Evolutionary conservation across 2,329 filamentous ascomycete genomes (phyloP).

Genomic region (Corniculantispora saksenae): DNA sequence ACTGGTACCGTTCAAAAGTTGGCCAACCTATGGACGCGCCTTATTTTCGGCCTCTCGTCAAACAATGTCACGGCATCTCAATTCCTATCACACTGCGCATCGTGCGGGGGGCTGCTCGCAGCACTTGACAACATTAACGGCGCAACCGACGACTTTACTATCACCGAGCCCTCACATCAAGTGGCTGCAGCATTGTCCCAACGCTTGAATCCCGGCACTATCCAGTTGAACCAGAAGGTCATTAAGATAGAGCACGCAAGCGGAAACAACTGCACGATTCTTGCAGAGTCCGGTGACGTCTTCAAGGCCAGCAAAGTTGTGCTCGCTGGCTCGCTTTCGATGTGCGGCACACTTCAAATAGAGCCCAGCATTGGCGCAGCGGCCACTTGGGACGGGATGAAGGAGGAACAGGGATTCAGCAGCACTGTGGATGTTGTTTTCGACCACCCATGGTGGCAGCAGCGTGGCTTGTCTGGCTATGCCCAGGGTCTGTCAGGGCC

Average conservation of each 20-base stretch:
- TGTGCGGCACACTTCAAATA: slow-evolving; percentile 21
- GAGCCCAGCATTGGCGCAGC: slow-evolving; percentile 23
- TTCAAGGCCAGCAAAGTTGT: slow-evolving; percentile 25
- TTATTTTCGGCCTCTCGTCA: slow-evolving; percentile 27
- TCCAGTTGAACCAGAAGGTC: slow-evolving; percentile 23
- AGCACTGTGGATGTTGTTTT: slow-evolving; percentile 23
- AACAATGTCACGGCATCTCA: slow-evolving; percentile 24
- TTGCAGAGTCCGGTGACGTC: slow-evolving; percentile 21
- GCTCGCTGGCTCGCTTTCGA: slow-evolving; percentile 21
- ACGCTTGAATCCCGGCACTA: slow-evolving; percentile 20
- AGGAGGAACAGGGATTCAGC: slow-evolving; percentile 22
- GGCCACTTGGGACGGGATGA: slow-evolving; percentile 24
- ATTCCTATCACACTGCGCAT: slow-evolving; percentile 28
- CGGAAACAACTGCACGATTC: slow-evolving; percentile 20
- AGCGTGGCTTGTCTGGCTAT: slow-evolving; percentile 24
- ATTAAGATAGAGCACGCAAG: slow-evolving; percentile 24
- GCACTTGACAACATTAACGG: slow-evolving; percentile 17
- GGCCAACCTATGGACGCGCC: slow-evolving; percentile 28
- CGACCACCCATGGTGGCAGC: slow-evolving; percentile 27
- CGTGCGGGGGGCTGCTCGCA: slow-evolving; percentile 25
- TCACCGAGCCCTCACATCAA: neutral
- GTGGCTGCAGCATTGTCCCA: slow-evolving; percentile 22
- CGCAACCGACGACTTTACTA: slow-evolving; percentile 16
- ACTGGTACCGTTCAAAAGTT: slow-evolving; percentile 20
- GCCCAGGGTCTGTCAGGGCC: slow-evolving; percentile 23